Evolutionary conservation across 2,329 filamentous ascomycete genomes (phyloP).

Genomic region (Colletotrichum cuscutae): DNA sequence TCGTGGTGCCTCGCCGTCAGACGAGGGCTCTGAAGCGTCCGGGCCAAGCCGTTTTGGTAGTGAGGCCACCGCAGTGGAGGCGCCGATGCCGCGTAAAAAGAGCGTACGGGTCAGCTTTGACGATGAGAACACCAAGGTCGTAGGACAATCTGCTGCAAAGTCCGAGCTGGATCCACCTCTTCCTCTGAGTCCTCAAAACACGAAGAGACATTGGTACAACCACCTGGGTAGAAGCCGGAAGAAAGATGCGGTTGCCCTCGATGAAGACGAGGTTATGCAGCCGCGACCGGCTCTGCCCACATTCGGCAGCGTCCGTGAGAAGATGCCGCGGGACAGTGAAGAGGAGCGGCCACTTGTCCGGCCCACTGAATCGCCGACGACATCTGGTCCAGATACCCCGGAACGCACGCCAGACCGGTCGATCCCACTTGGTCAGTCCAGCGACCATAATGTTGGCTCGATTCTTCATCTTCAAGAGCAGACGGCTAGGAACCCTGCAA

Average conservation of each 20-base stretch:
- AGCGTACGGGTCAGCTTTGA: conserved; percentile 82
- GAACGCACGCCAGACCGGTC: conserved; percentile 42
- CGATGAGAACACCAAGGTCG: conserved; percentile 67
- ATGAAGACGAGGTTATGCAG: conserved; percentile 77
- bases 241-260: conserved; percentile 56
- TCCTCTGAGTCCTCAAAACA: conserved; percentile 49
- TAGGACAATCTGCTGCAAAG: conserved; percentile 57
- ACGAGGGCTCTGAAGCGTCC: conserved; percentile 58
- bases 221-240: conserved; percentile 59
- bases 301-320: conserved; percentile 79
- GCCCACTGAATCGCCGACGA: conserved; percentile 53
- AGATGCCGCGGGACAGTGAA: conserved; percentile 62
- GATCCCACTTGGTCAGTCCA: conserved; percentile 60
- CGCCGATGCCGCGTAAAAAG: conserved; percentile 64
- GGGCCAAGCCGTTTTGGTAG: conserved; percentile 39
- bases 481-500: conserved; percentile 62
- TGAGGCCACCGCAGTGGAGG: conserved; percentile 45
- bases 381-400: conserved; percentile 39
- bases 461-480: conserved; percentile 64
- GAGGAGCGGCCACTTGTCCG: conserved; percentile 72
- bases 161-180: conserved; percentile 52
- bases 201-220: conserved; percentile 57
- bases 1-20: conserved; percentile 61
- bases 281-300: conserved; percentile 79
- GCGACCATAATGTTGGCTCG: conserved; percentile 67